Conservation (phyloP, 2,329 filamentous ascomycete genomes). For the Decorospora gaudefroyi region DNA sequence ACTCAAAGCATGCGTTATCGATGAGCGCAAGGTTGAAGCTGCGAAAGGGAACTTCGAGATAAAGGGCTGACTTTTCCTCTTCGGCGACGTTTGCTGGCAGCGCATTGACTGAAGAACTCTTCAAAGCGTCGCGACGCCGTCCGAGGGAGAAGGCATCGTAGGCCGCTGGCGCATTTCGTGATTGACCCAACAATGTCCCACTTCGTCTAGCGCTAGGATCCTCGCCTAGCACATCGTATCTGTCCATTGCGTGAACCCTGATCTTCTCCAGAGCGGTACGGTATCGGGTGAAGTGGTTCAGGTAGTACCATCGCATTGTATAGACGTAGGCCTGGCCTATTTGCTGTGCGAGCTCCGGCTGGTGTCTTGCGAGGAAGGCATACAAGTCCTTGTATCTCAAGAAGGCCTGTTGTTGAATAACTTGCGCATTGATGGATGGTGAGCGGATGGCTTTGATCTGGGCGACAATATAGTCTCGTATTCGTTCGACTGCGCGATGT, state of each 20-base stretch:
- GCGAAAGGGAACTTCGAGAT: conserved; percentile 86
- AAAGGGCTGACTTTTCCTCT: conserved; percentile 83
- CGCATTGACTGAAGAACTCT: conserved; percentile 71
- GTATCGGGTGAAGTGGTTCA: conserved; percentile 88
- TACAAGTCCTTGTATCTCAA: conserved; percentile 87
- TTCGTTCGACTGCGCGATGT: conserved; percentile 87
- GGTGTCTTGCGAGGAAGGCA: conserved; percentile 79
- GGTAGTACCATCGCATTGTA: conserved; percentile 98
- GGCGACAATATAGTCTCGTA: conserved; percentile 89
- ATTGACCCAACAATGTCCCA: conserved; percentile 46
- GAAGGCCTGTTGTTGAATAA: conserved; percentile 93
- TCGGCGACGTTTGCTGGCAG: conserved; percentile 88
- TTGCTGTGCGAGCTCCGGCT: conserved; percentile 82
- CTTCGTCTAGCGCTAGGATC: conserved; percentile 71
- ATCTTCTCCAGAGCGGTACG: conserved; percentile 81
- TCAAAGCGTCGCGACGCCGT: conserved; percentile 80
- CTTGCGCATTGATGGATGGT: conserved; percentile 94
- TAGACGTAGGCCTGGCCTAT: conserved; percentile 94
- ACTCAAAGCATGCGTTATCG: conserved; percentile 93
- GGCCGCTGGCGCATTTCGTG: conserved; percentile 57
- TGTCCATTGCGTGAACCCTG: conserved; percentile 80
- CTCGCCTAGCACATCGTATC: conserved; percentile 78
- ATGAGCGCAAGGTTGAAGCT: conserved; percentile 93
- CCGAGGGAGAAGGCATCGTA: conserved; percentile 91
- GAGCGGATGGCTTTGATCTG: conserved; percentile 94